Percentiles rank a stretch among this genome's conserved stretches.
These are phyloP conservation scores for Paxillus involutus DNA, from an alignment of 768 basidiomycete genomes.

Conservation along the genomic window DNA sequence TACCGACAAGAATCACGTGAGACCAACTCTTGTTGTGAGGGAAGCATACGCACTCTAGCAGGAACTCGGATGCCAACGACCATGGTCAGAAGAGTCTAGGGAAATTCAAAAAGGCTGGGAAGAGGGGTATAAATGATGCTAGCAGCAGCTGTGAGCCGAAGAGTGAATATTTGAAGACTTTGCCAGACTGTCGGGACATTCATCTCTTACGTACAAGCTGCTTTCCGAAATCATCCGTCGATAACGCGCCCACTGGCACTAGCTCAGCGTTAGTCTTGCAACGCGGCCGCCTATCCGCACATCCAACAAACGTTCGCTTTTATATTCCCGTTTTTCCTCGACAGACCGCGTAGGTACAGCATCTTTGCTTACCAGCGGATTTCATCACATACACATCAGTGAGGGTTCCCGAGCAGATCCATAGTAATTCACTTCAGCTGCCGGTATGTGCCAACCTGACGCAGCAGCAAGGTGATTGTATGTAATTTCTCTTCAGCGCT, in stretches of 20 bases:
- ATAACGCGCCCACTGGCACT: background rate
- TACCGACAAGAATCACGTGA: slow-evolving; percentile 21
- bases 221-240: slow-evolving; percentile 11
- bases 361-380: background rate
- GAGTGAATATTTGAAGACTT: no score
- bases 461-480: background rate
- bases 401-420: background rate
- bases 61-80: slow-evolving; percentile 5
- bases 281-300: background rate
- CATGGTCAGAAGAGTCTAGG: slow-evolving; percentile 3
- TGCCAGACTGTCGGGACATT: background rate
- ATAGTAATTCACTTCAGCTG: background rate
- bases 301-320: background rate
- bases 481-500: background rate
- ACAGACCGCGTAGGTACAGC: background rate
- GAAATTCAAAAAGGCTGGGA: background rate
- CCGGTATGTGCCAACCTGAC: background rate
- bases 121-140: background rate
- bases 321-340: background rate
- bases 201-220: slow-evolving; percentile 3
- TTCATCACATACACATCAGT: background rate
- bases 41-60: slow-evolving; percentile 7
- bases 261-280: background rate
- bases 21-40: background rate
- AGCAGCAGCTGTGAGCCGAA: no score